phyloP scores from a whole-genome alignment of 164 flowering plant genomes.

The Protea cynaroides region DNA sequence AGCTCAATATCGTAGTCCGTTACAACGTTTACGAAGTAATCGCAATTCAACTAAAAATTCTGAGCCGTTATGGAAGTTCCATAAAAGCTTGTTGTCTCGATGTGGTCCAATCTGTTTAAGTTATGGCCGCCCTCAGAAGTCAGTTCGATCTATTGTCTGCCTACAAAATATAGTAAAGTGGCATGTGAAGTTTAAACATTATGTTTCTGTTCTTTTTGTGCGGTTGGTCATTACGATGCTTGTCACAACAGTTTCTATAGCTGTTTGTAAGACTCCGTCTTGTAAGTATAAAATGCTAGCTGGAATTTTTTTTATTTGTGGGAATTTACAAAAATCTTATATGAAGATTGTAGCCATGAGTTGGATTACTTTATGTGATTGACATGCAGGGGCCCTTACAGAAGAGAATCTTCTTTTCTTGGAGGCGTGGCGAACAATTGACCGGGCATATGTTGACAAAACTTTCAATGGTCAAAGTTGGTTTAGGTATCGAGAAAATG shows the following conservation, averaged over 20 bases:
- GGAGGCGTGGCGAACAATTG: constrained; percentile 97
- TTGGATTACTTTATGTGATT: neutral
- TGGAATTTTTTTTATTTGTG: neutral
- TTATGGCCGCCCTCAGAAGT: constrained; percentile 11
- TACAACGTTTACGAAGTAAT: constrained; percentile 9
- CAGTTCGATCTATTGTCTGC: constrained; percentile 16
- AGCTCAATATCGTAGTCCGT: constrained; percentile 7
- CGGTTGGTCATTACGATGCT: constrained; percentile 46
- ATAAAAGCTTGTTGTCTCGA: constrained; percentile 14
- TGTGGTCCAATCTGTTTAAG: constrained; percentile 15
- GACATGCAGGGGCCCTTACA: constrained; percentile 65
- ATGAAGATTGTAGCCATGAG: neutral
- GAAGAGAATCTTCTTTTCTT: constrained; percentile 93
- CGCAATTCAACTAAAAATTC: constrained; percentile 5
- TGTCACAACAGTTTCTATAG: constrained; percentile 44
- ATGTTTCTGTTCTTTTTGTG: constrained; percentile 26
- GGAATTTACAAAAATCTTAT: neutral
- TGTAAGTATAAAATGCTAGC: constrained; percentile 44
- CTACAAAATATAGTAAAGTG: constrained; percentile 20
- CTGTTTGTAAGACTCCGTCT: constrained; percentile 44
- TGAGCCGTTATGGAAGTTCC: constrained; percentile 18
- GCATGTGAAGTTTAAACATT: constrained; percentile 28
- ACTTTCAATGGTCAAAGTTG: constrained; percentile 93
- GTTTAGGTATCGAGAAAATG: constrained; percentile 94
- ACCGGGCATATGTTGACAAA: constrained; percentile 94